Conservation (phyloP, 805 yeast species). For the Wickerhamomyces tratensis region DNA sequence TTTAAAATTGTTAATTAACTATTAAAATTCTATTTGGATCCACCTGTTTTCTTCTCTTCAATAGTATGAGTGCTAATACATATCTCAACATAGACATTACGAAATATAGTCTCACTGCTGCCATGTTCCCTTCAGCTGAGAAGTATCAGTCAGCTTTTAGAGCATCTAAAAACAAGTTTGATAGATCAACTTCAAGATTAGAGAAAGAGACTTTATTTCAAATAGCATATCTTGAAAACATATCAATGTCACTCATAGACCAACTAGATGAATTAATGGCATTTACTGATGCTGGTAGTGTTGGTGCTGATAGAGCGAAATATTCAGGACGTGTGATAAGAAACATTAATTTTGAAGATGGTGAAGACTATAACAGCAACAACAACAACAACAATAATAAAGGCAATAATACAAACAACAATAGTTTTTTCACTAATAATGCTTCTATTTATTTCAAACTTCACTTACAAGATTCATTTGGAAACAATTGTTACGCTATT, state of each 20-base stretch:
- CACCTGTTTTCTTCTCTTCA: background rate
- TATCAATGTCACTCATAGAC: constrained; percentile 37
- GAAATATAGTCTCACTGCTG: background rate
- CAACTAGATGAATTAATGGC: constrained; percentile 47
- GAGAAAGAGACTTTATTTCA: constrained; percentile 34
- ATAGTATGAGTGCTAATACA: background rate
- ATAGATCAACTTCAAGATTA: background rate
- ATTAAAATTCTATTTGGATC: too few relatives aligned
- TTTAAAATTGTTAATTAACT: too few relatives aligned
- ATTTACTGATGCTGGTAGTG: constrained; percentile 46
- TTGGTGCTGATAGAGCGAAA: constrained; percentile 41
- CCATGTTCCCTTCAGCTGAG: constrained; percentile 8
- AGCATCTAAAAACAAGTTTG: constrained; percentile 4
- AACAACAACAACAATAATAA: constrained; percentile 28
- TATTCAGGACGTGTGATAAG: constrained; percentile 26
- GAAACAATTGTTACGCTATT: background rate
- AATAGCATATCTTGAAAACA: constrained; percentile 45
- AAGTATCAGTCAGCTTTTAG: constrained; percentile 11
- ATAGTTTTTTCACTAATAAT: background rate
- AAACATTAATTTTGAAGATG: constrained; percentile 39
- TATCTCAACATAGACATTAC: constrained; percentile 8
- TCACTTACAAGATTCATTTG: background rate
- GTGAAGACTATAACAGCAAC: constrained; percentile 9
- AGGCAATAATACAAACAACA: constrained; percentile 31
- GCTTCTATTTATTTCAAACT: background rate